Evolutionary conservation across 805 yeast genomes (phyloP).

Genomic region (Kodamaea jinghongensis): DNA sequence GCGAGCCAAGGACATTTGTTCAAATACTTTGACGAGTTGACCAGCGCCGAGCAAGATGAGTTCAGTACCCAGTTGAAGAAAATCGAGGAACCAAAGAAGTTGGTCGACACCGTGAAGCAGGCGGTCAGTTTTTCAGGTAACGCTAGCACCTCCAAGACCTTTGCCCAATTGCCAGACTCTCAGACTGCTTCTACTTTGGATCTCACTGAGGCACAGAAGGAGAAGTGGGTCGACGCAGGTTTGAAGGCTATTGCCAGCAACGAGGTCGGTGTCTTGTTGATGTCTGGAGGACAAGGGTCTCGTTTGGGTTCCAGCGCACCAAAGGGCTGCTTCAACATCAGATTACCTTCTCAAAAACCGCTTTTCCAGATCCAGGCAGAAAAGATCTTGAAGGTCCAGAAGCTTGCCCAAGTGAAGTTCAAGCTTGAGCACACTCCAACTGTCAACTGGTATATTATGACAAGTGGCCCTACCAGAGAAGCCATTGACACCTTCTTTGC

Average conservation of each 20-base stretch:
- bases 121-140: slow-evolving; percentile 44
- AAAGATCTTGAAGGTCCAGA: slow-evolving; percentile 63
- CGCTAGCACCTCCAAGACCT: slow-evolving; percentile 22
- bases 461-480: slow-evolving; percentile 80
- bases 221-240: slow-evolving; percentile 53
- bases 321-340: slow-evolving; percentile 90
- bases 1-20: slow-evolving; percentile 58
- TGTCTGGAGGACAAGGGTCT: slow-evolving; percentile 99
- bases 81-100: slow-evolving; percentile 40
- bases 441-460: slow-evolving; percentile 91
- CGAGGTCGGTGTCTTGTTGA: slow-evolving; percentile 82
- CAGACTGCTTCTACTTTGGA: slow-evolving; percentile 51
- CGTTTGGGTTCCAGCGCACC: slow-evolving; percentile 88
- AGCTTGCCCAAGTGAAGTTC: slow-evolving; percentile 42
- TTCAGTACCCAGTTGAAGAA: slow-evolving; percentile 42
- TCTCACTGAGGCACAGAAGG: slow-evolving; percentile 26
- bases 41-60: slow-evolving; percentile 27
- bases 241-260: slow-evolving; percentile 62
- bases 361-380: slow-evolving; percentile 94
- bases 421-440: slow-evolving; percentile 20
- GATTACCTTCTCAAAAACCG: slow-evolving; percentile 78
- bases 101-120: slow-evolving; percentile 40
- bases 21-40: slow-evolving; percentile 42
- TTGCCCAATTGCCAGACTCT: slow-evolving; percentile 48
- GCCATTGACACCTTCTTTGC: slow-evolving; percentile 72